Base-by-base conservation (phyloP, 805 yeast genomes). In the Candida lessepsii region DNA sequence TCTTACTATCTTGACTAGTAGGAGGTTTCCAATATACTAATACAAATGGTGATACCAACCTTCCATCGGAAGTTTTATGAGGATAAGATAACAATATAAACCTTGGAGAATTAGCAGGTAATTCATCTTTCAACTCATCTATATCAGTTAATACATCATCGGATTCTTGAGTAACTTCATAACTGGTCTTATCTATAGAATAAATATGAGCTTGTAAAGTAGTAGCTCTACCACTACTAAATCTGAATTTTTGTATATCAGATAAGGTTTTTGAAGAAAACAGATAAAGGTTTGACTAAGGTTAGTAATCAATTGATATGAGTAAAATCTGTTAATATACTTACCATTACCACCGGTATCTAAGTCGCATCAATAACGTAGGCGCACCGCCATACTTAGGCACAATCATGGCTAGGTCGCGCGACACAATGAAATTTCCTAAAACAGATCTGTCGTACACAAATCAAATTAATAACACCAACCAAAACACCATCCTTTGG, bases 21-120 rank as follows among this genome's bases (percentile, higher is more conserved):
- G 82, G 83, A 3, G 97, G 97, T 45, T 86, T 75, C 81, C 90
- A 90, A 60, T 88, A 90, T n/a, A 90, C 51, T 57, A 90, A 60
- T 2, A 89, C 86, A 46, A 84, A 72, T 3, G 96, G 96, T 8
- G 78, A 72, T 34, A 80, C 74, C 52, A 76, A 72, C 40, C 95
- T 71, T 0, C 95, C 96, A 52, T 89, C 96, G 23, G 66, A 57
- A 7, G 75, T 60, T 17, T 75, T 76, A 52, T 81, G 61, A 5
- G 96, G 96, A 52, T 87, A 83, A 9, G 95, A 86, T 42, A 88
- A 60, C 5, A 88, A 70, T 5, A 89, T 65, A 54, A 72, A 89
- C 44, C 96, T 65, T 10, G 96, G 96, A 9, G 81, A 62, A 53
- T 81, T 87, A 47, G 85, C 95, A 0, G 96, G 96, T 33, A 89